Evolutionary conservation across 768 basidiomycete genomes (phyloP).

Genomic region (Collybia sp.): DNA sequence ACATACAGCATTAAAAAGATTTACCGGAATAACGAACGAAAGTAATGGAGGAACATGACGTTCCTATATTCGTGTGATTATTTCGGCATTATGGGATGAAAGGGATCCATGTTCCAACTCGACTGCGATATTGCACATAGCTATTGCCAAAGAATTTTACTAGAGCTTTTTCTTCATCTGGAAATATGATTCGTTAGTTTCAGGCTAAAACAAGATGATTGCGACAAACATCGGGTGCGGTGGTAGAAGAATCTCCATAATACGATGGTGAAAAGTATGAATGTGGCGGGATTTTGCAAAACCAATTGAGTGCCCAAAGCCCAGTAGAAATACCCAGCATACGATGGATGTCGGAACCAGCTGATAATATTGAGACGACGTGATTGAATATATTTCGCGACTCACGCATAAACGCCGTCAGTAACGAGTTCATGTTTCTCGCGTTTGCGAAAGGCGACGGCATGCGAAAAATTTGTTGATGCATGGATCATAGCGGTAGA

Average conservation of each 20-base stretch:
- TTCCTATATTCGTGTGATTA: background rate
- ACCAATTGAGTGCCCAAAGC: slow-evolving; percentile 91
- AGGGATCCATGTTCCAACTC: slow-evolving; percentile 86
- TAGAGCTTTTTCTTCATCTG: slow-evolving; percentile 80
- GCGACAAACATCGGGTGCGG: slow-evolving; percentile 68
- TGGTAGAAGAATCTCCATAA: slow-evolving; percentile 86
- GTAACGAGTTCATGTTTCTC: slow-evolving; percentile 79
- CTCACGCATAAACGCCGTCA: slow-evolving; percentile 84
- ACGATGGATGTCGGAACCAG: slow-evolving; percentile 92
- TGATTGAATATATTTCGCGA: slow-evolving; percentile 6
- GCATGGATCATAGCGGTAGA: slow-evolving; percentile 97
- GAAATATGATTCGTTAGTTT: background rate
- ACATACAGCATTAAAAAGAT: no score
- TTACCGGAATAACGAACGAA: background rate
- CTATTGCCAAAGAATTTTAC: slow-evolving; percentile 87
- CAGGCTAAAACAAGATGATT: background rate
- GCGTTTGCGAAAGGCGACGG: slow-evolving; percentile 72
- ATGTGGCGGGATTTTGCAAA: slow-evolving; percentile 79
- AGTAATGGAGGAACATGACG: background rate
- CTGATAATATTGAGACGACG: slow-evolving; percentile 17
- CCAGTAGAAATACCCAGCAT: slow-evolving; percentile 98
- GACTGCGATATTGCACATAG: slow-evolving; percentile 70
- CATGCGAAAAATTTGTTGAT: slow-evolving; percentile 88
- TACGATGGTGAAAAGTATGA: slow-evolving; percentile 57
- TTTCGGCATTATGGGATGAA: slow-evolving; percentile 54